Evolutionary conservation across 2,329 filamentous ascomycete genomes (phyloP).

Genomic region (Arthrobotrys conoides): DNA sequence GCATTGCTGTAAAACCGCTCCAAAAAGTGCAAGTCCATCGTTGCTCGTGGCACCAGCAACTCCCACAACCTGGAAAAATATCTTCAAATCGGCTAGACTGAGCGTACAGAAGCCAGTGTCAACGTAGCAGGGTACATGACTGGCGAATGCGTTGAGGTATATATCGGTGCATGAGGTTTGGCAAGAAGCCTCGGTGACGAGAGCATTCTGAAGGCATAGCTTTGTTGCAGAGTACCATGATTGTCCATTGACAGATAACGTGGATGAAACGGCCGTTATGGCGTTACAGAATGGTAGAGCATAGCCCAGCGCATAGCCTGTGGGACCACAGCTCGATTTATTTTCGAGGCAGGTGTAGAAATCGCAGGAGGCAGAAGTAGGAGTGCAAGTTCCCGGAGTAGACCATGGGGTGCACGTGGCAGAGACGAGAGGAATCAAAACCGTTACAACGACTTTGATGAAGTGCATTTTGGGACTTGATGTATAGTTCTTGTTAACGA

Average conservation of each 20-base stretch:
- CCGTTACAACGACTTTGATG: not conserved
- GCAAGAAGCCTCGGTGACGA: constrained; percentile 34
- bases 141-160: constrained; percentile 51
- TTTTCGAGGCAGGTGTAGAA: constrained; percentile 45
- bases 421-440: constrained; percentile 35
- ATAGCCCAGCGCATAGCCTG: constrained; percentile 35
- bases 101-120: constrained; percentile 36
- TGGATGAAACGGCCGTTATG: constrained; percentile 29
- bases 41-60: constrained; percentile 31
- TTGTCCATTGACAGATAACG: constrained; percentile 39
- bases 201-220: constrained; percentile 47
- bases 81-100: constrained; percentile 34
- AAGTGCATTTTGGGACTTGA: constrained; percentile 22
- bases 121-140: constrained; percentile 45
- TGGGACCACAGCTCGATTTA: constrained; percentile 34
- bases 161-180: constrained; percentile 41
- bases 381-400: constrained; percentile 42
- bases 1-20: constrained; percentile 37
- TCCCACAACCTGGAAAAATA: constrained; percentile 48
- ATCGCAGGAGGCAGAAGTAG: constrained; percentile 32
- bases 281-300: constrained; percentile 48
- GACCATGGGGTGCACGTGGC: constrained; percentile 38
- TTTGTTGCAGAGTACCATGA: constrained; percentile 45
- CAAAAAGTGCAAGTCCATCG: constrained; percentile 36
- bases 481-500: not conserved